Evolutionary conservation across 2,329 filamentous ascomycete genomes (phyloP), one percentile per base, ranked within the genome.

Genomic region (Cercospora janseana): DNA sequence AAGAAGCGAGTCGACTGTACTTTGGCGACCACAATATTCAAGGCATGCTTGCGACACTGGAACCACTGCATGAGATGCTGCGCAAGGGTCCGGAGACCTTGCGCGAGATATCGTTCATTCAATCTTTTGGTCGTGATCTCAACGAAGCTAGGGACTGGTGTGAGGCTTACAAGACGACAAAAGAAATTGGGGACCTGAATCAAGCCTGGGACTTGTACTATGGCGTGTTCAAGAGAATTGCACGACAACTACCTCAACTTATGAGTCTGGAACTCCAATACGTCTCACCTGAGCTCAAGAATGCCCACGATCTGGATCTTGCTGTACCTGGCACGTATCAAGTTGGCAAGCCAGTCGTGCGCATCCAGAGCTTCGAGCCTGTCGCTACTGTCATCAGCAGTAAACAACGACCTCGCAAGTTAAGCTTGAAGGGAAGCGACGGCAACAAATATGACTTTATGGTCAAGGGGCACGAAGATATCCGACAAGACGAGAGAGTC

Each of bases 181-280:
- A 85, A 43, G 93, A 98, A 65, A 83, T 93, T 54, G 92, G 88
- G 40, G 94, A 99, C 67, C 81, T 98, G 37, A 98, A 97, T 66
- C 90, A 95, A 70, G 93, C 93, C 5, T 99, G 93, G 93, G 94
- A 99, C 70, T 80, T 98, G 10, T 99, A 99, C 72, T 98, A 98
- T 71, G 90, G 95, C 59, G 93, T 97, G 1, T 98, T 98, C 82
- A 84, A 91, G 54, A 88, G 94, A 66, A 97, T 99, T 66, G 87
- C 87, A 40, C 82, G 92, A 55, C 94, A 99, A 70, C 74, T 98
- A 40, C 91, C 90, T 3, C 93, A 97, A 63, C 80, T 98, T 58
- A 95, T 90, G 61, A 88, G 85, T 46, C 79, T 99, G 32, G 94
- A 98, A 70, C 77, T 99, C 61, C 89, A 94, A 56, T 98, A 98